These are phyloP conservation scores for Beauveria brongniartii DNA, from an alignment of 2,329 filamentous ascomycete species.

Conservation along the genomic window DNA sequence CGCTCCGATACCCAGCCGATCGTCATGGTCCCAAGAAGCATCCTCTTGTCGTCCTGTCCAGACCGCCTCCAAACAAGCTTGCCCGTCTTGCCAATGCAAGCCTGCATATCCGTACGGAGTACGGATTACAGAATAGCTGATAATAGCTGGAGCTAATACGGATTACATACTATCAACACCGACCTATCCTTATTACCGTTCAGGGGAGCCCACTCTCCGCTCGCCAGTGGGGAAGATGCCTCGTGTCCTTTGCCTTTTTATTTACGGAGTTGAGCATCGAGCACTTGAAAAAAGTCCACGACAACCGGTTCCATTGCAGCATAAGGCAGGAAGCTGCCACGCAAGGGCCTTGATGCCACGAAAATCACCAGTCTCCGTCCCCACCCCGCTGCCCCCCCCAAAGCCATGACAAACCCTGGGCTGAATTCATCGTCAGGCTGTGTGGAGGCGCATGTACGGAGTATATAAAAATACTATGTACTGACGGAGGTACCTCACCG, in stretches of 20 bases:
- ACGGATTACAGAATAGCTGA: not conserved
- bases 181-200: slow-evolving; percentile 2
- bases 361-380: too few species aligned
- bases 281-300: not conserved
- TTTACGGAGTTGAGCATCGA: too few species aligned
- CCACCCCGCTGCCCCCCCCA: not conserved
- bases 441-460: not conserved
- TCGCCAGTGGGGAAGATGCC: not conserved
- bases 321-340: not conserved
- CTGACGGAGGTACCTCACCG: not conserved
- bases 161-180: not conserved
- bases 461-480: not conserved
- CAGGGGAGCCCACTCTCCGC: slow-evolving; percentile 2
- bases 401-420: not conserved
- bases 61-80: not conserved
- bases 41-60: not conserved
- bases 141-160: not conserved
- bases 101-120: not conserved
- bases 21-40: not conserved
- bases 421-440: slow-evolving; percentile 5
- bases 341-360: too few species aligned
- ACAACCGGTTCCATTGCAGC: not conserved
- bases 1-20: not conserved
- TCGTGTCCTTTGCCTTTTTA: not conserved
- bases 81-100: not conserved